These are phyloP conservation scores for Sicyos edulis DNA, from an alignment of 306 rosid species.

Conservation along the genomic window DNA sequence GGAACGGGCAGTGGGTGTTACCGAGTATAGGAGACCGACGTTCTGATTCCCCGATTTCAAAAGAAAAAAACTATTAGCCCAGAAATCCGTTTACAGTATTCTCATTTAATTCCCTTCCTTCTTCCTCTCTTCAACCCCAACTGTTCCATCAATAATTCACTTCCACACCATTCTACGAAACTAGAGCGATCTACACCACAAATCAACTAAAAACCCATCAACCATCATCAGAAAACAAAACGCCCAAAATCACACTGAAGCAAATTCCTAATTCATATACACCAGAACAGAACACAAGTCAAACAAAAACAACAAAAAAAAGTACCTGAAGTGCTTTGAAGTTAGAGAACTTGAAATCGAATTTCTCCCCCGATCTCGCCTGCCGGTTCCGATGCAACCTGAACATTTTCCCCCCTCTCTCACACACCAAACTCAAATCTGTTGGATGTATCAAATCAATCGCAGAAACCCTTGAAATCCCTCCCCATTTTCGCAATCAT, in stretches of 20 bases:
- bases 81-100: not conserved
- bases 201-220: not conserved
- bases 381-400: constrained; percentile 56
- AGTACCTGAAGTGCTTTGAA: constrained; percentile 39
- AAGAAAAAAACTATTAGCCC: not conserved
- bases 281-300: not conserved
- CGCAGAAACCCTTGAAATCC: not conserved
- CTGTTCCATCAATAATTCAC: not conserved
- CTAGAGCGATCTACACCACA: not conserved
- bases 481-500: constrained; percentile 31
- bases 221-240: not conserved
- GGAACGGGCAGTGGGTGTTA: too few relatives aligned
- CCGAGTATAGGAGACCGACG: too few relatives aligned
- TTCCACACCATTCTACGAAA: not conserved
- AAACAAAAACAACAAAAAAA: not conserved
- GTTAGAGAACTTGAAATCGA: constrained; percentile 37
- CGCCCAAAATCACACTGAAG: not conserved
- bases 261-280: not conserved
- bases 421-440: not conserved
- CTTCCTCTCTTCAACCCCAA: not conserved
- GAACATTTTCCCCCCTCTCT: constrained; percentile 43
- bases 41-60: too few relatives aligned
- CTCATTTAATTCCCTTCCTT: not conserved
- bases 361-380: constrained; percentile 43
- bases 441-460: constrained; percentile 15